Evolutionary conservation across 2,329 filamentous ascomycete genomes (phyloP).

Genomic region (Nothopassalora personata): DNA sequence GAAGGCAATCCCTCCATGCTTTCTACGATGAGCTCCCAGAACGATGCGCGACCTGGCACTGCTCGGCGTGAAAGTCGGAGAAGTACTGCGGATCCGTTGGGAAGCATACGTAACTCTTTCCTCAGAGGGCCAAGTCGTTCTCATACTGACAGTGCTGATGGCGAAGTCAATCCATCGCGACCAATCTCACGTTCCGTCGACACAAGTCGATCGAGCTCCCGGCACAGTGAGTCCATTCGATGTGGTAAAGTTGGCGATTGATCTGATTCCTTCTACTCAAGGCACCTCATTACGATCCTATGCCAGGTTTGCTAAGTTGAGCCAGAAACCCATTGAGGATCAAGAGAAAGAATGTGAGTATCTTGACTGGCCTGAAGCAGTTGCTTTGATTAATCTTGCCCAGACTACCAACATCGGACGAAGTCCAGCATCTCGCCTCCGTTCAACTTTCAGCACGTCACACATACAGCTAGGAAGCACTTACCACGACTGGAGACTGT

Average conservation of each 20-base stretch:
- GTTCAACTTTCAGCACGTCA: slow-evolving; percentile 61
- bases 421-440: slow-evolving; percentile 55
- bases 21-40: slow-evolving; percentile 7
- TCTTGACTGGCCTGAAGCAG: neutral
- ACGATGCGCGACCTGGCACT: slow-evolving; percentile 13
- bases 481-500: slow-evolving; percentile 49
- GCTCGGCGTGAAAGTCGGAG: slow-evolving; percentile 15
- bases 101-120: slow-evolving; percentile 24
- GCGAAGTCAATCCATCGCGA: slow-evolving; percentile 12
- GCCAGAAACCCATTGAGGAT: neutral
- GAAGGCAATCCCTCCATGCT: slow-evolving; percentile 11
- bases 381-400: neutral
- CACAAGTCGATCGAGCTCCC: neutral
- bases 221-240: neutral
- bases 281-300: neutral
- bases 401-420: slow-evolving; percentile 28
- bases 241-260: no score
- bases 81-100: slow-evolving; percentile 21
- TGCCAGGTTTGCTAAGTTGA: neutral
- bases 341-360: slow-evolving; percentile 19
- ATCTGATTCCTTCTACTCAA: neutral
- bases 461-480: slow-evolving; percentile 53
- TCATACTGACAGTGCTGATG: slow-evolving; percentile 1
- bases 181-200: slow-evolving; percentile 7
- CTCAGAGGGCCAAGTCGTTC: slow-evolving; percentile 17